A percentile compares a stretch with the other conserved stretches of the same genome.
phyloP scores from a whole-genome alignment of 208 protist species.

The Angomonas ambiguus region DNA sequence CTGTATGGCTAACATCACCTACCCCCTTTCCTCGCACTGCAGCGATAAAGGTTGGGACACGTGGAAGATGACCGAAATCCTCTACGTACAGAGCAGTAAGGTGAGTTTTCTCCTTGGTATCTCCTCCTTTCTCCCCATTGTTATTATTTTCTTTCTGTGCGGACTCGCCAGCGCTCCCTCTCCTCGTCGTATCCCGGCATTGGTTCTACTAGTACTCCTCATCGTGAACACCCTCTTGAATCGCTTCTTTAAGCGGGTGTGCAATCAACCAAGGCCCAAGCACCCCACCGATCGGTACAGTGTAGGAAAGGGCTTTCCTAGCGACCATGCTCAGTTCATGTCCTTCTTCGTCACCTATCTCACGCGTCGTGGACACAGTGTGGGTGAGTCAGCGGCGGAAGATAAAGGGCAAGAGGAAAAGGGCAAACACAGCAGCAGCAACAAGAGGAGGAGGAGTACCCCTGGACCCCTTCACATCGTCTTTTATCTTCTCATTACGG shows the following conservation, averaged over 20 bases:
- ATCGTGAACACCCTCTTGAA: conserved; percentile 44
- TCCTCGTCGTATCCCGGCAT: conserved; percentile 27
- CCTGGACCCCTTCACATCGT: conserved; percentile 1
- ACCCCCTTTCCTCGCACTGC: not conserved
- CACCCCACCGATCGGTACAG: conserved; percentile 46
- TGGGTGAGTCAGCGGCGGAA: conserved; percentile 8
- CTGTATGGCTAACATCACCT: not conserved
- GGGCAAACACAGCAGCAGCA: not conserved
- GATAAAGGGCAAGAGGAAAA: not conserved
- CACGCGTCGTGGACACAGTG: conserved; percentile 8
- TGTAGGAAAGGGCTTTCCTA: conserved; percentile 67
- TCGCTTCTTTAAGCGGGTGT: conserved; percentile 29
- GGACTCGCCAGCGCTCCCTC: conserved; percentile 53
- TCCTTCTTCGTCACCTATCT: conserved; percentile 63
- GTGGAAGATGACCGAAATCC: conserved; percentile 45
- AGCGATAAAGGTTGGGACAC: conserved; percentile 25
- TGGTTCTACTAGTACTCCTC: conserved; percentile 54
- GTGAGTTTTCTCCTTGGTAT: conserved; percentile 60
- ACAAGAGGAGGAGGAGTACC: not conserved
- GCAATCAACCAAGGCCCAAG: conserved; percentile 35
- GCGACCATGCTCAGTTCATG: conserved; percentile 78
- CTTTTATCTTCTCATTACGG: conserved; percentile 22
- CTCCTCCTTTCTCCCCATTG: conserved; percentile 45
- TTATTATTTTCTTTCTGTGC: conserved; percentile 57
- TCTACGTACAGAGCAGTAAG: conserved; percentile 39